Evolutionary conservation across 805 yeast species (phyloP), one percentile per base, ranked within the genome.

Genomic region (Yamadazyma paraphyllophila): DNA sequence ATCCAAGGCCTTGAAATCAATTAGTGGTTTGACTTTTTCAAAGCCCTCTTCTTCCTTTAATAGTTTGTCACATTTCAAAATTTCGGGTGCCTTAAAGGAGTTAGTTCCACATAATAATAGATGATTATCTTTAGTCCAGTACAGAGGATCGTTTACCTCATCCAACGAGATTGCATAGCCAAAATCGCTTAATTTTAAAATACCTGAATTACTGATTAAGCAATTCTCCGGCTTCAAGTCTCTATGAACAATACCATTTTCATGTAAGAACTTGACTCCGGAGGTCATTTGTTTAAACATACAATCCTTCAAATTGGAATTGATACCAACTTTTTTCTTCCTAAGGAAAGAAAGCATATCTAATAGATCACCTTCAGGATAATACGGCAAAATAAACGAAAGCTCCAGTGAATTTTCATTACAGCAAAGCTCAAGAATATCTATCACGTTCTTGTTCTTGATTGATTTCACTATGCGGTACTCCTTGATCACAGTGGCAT

Each of bases 221-320:
- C 74, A 66, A 56, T 79, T 79, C 48, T 78, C 83, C 2, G 83
- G 82, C 52, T 78, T 78, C 37, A 78, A 59, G 50, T 78, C 83
- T 17, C 82, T 52, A 53, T 78, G 83, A 7, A 66, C 74, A 3
- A 79, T 69, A 11, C 62, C 58, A 12, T 64, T 59, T 7, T 59
- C 48, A 54, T 79, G 83, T 14, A 79, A 56, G 44, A 57, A 73
- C 39, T 67, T 62, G 16, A 77, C 77, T 0, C 74, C 80, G 36
- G 63, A 60, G 13, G 73, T 67, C n/a, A 69, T 60, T 46, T 70
- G 75, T 55, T 71, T 71, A 58, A 78, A 78, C 1, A 77, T 54
- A 14, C 66, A 62, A 52, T 78, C 81, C 46, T 70, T 73, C 42
- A 74, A 58, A 39, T 66, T 62, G 10, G 60, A 36, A 1, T 68